Evolutionary conservation across 768 basidiomycete species (phyloP).

Genomic region (Krasilnikovozyma curviuscula): DNA sequence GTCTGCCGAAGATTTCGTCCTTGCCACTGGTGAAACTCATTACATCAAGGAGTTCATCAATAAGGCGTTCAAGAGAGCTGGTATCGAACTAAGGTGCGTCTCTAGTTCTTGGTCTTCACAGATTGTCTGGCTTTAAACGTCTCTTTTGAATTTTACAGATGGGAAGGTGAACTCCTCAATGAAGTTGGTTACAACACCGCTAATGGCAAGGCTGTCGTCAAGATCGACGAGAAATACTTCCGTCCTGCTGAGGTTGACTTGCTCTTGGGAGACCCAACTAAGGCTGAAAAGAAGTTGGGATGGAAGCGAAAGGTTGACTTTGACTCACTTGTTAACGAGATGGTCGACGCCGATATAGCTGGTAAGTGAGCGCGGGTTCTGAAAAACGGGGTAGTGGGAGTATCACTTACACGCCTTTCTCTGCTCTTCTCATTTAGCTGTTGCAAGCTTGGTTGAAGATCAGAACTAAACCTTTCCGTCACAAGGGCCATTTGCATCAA

Average conservation of each 20-base stretch:
- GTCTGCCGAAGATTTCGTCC: constrained; percentile 66
- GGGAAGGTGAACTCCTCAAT: constrained; percentile 14
- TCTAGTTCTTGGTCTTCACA: no score
- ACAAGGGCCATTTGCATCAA: no score
- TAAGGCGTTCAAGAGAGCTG: constrained; percentile 56
- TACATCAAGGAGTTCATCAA: constrained; percentile 82
- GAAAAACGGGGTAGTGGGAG: no score
- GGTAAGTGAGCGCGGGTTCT: no score
- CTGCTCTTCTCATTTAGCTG: no score
- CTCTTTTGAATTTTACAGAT: no score
- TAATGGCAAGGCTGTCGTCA: constrained; percentile 54
- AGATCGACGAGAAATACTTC: constrained; percentile 67
- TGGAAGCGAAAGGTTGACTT: constrained; percentile 81
- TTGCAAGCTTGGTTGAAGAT: no score
- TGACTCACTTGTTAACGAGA: constrained; percentile 68
- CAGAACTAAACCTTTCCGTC: no score
- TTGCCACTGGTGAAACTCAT: constrained; percentile 91
- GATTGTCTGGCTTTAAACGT: no score
- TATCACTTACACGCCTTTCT: no score
- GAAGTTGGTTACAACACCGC: constrained; percentile 38
- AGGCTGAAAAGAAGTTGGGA: constrained; percentile 69
- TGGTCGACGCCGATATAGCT: no score
- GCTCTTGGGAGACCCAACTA: constrained; percentile 35
- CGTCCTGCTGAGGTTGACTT: constrained; percentile 88
- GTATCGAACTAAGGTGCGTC: constrained; percentile 35